Conservation (phyloP, 768 basidiomycete genomes). For the Leucosporidium creatinivorum region DNA sequence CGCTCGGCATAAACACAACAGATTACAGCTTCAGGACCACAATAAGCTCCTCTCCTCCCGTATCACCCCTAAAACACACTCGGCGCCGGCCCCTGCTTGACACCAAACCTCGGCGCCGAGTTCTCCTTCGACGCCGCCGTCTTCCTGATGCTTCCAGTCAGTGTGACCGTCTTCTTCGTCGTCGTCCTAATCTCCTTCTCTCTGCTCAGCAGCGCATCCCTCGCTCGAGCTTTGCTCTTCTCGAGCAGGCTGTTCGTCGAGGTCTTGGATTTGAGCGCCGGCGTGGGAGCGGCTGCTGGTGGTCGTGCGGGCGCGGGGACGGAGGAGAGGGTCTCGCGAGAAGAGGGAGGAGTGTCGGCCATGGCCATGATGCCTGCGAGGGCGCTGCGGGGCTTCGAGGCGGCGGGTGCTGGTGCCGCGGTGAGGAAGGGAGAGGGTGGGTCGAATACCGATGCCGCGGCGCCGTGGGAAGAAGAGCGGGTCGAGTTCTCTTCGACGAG, state of each 20-base stretch:
- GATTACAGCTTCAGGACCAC: no score
- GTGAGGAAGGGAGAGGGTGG: background rate
- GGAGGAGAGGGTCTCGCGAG: background rate
- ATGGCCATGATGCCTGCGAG: conserved; percentile 9
- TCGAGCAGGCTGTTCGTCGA: background rate
- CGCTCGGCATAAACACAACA: no score
- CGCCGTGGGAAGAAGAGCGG: background rate
- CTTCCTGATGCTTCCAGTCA: background rate
- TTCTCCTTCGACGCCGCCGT: background rate
- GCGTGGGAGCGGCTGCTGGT: background rate
- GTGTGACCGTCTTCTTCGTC: background rate
- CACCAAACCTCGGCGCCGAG: no score
- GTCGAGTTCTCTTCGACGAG: background rate
- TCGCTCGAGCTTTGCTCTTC: background rate
- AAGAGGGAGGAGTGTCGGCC: conserved; percentile 2
- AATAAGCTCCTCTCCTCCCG: no score
- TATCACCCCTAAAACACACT: no score
- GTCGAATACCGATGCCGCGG: background rate
- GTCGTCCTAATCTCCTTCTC: background rate
- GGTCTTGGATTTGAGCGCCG: no score
- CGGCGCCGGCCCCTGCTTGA: no score
- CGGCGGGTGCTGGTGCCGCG: background rate
- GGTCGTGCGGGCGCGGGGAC: background rate
- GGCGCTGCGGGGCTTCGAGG: background rate
- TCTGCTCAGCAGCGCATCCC: background rate